Evolutionary conservation across 2,329 filamentous ascomycete genomes (phyloP).

Genomic region (Clathrospora elynae): DNA sequence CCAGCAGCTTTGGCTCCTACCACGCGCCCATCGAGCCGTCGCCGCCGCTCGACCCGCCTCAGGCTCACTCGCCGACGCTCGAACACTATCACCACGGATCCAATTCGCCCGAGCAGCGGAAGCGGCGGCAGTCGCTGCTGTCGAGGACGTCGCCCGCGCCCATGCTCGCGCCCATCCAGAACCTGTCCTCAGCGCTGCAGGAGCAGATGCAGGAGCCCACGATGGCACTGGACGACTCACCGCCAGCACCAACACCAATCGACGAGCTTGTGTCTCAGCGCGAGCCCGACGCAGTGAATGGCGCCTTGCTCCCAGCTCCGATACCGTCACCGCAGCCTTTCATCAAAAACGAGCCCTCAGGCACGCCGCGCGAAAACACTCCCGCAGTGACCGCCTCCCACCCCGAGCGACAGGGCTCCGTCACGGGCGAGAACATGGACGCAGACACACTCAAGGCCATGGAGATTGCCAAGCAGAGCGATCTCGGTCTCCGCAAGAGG

Average conservation of each 20-base stretch:
- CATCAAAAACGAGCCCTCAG: constrained; percentile 51
- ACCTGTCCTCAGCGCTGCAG: constrained; percentile 32
- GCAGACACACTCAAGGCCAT: constrained; percentile 51
- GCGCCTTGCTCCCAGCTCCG: constrained; percentile 15
- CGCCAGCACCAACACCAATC: constrained; percentile 23
- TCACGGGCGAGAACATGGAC: constrained; percentile 38
- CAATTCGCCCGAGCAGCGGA: constrained; percentile 51
- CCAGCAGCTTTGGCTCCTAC: constrained; percentile 43
- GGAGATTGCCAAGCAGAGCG: constrained; percentile 52
- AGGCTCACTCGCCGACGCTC: constrained; percentile 52
- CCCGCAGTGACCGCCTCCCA: constrained; percentile 30
- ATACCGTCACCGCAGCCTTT: constrained; percentile 37
- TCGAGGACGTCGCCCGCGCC: constrained; percentile 40
- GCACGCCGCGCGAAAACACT: constrained; percentile 46
- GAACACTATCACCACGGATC: constrained; percentile 56
- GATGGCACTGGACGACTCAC: too few relatives aligned
- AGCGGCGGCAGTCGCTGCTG: constrained; percentile 45
- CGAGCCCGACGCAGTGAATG: constrained; percentile 26
- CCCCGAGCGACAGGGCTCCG: constrained; percentile 30
- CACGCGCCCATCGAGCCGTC: constrained; percentile 49
- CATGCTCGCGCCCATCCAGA: constrained; percentile 51
- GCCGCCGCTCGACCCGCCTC: constrained; percentile 43
- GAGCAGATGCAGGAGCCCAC: constrained; percentile 25
- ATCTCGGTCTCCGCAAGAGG: constrained; percentile 50
- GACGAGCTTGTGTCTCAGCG: constrained; percentile 36